Conservation (phyloP, 2,329 filamentous ascomycete genomes). For the Aspergillus niger region DNA sequence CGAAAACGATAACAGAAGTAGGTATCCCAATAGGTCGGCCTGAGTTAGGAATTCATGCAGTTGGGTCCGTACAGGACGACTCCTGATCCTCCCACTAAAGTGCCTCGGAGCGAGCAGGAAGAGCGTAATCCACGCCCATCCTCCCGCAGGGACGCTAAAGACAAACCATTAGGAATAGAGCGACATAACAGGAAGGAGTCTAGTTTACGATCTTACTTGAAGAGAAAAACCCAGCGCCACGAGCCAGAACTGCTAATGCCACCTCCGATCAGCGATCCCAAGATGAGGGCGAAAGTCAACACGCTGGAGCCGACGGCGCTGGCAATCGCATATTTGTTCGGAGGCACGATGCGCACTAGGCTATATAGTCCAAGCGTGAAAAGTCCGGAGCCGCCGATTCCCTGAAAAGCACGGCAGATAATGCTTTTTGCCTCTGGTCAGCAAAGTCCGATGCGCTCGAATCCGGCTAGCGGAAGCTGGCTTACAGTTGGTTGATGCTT, state of each 20-base stretch:
- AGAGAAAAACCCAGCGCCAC: slow-evolving; percentile 64
- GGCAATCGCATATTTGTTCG: slow-evolving; percentile 54
- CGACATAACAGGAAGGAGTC: neutral
- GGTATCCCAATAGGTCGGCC: slow-evolving; percentile 56
- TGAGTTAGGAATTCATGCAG: neutral
- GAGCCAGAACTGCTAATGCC: slow-evolving; percentile 55
- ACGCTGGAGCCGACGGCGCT: slow-evolving; percentile 59
- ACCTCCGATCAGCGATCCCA: slow-evolving; percentile 62
- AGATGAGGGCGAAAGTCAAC: slow-evolving; percentile 51
- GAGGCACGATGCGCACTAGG: slow-evolving; percentile 57
- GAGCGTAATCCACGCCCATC: slow-evolving; percentile 11
- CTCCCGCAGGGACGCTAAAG: slow-evolving; percentile 20
- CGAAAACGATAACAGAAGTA: slow-evolving; percentile 55
- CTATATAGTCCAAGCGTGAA: slow-evolving; percentile 63
- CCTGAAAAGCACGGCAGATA: slow-evolving; percentile 41
- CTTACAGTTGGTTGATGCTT: slow-evolving; percentile 37
- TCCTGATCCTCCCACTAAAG: slow-evolving; percentile 3
- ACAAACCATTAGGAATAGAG: neutral
- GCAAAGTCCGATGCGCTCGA: neutral
- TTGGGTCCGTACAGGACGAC: neutral
- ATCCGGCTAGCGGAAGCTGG: neutral
- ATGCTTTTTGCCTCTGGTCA: slow-evolving; percentile 47
- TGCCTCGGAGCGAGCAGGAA: slow-evolving; percentile 14
- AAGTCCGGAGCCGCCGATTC: slow-evolving; percentile 61
- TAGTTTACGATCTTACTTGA: slow-evolving; percentile 53